phyloP scores from a whole-genome alignment of 179 eudicot species.

The Spergularia azorica region DNA sequence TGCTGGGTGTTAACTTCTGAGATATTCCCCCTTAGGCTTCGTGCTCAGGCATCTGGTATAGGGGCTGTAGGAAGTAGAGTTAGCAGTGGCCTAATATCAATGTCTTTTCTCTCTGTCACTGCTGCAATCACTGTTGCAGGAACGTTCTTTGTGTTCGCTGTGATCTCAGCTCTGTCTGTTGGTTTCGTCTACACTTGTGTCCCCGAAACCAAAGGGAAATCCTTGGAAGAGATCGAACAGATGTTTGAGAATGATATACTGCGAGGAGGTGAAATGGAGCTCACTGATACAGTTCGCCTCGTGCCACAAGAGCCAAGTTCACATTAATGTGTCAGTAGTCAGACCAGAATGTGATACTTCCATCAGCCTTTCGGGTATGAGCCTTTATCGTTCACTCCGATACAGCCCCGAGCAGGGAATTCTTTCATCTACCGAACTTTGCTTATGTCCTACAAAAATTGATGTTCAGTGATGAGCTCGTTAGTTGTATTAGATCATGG shows the following conservation, averaged over 20 bases:
- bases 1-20: conserved; percentile 89
- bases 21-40: conserved; percentile 76
- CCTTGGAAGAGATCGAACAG: conserved; percentile 74
- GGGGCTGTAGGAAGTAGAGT: conserved; percentile 83
- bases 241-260: conserved; percentile 42
- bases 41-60: conserved; percentile 83
- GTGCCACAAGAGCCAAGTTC: conserved; percentile 26
- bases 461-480: background rate
- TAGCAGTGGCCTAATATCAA: conserved; percentile 73
- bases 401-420: background rate
- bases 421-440: background rate
- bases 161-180: conserved; percentile 59
- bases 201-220: conserved; percentile 84
- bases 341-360: background rate
- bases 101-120: conserved; percentile 67
- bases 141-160: conserved; percentile 64
- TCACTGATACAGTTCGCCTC: conserved; percentile 38
- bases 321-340: conserved; percentile 2
- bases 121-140: conserved; percentile 68
- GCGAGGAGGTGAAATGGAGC: conserved; percentile 31
- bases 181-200: conserved; percentile 62
- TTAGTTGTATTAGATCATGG: conserved; percentile 5
- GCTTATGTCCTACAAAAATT: background rate
- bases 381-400: background rate
- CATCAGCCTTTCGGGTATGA: background rate